Conservation (phyloP, 306 rosid genomes). For the Acacia crassicarpa region DNA sequence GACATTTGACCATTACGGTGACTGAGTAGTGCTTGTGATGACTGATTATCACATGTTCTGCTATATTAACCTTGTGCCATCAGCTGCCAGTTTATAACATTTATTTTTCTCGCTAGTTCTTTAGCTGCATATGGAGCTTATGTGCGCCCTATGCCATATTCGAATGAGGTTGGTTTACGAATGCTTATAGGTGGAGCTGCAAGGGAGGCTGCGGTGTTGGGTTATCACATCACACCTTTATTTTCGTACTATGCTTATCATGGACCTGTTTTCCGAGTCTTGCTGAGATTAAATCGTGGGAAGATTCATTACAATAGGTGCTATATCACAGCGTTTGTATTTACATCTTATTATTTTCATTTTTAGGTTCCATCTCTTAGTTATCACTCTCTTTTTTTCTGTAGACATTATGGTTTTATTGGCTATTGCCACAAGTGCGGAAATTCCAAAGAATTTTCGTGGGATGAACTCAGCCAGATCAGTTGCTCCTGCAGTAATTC, state of each 20-base stretch:
- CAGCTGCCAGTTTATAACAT: constrained; percentile 9
- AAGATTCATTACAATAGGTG: constrained; percentile 71
- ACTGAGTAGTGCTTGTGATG: constrained; percentile 5
- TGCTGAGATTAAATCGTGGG: constrained; percentile 76
- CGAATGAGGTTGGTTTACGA: constrained; percentile 85
- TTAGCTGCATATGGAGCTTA: constrained; percentile 97
- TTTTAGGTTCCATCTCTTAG: background rate
- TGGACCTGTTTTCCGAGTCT: constrained; percentile 89
- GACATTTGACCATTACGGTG: background rate
- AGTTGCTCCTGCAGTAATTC: constrained; percentile 69
- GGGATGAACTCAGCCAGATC: constrained; percentile 74
- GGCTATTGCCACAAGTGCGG: constrained; percentile 78
- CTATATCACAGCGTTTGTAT: background rate
- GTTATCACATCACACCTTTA: constrained; percentile 72
- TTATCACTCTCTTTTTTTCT: background rate
- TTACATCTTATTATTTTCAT: background rate
- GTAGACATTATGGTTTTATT: constrained; percentile 74
- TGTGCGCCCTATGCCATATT: constrained; percentile 82
- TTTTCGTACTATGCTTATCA: constrained; percentile 84
- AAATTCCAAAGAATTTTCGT: constrained; percentile 71
- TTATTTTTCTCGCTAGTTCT: constrained; percentile 51
- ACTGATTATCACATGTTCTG: constrained; percentile 10
- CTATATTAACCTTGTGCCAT: constrained; percentile 17
- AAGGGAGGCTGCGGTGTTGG: constrained; percentile 83
- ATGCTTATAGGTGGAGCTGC: constrained; percentile 97